Base-by-base conservation (phyloP, 345 rosid species). In the Lepidium aucheri region DNA sequence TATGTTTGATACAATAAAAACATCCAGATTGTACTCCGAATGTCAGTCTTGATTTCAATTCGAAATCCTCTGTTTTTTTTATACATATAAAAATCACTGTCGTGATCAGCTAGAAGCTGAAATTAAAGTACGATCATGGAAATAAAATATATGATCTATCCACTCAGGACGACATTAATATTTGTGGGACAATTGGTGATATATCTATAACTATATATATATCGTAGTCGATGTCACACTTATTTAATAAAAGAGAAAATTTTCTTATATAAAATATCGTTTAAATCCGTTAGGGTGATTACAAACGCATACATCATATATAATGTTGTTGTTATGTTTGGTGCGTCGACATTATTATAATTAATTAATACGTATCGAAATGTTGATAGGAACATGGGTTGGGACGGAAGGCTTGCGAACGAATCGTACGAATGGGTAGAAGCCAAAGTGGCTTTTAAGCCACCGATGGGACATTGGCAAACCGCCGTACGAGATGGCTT, bases 401-500 rank as follows among this genome's bases (percentile, higher is more conserved):
- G 93, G 93, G 80, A 74, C 10, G 83, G 67, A 58, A 34, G 43
- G 26, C 55, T 82, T 32, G 93, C 71, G 45, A 79, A 83, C 22
- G 75, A 76, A 39, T 83, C 89, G 15, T 85, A 89, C 58, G 22
- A 33, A 12, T 86, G 96, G 93, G 90, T 81, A 24, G 96, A 86
- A 77, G 73, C 70, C 12, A 65, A 74, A 60, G 85, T 86, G 41
- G 91, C 83, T 3, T 85, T 83, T 53, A 65, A 76, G 72, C 77
- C 77, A 54, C 71, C 69, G 11, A 51, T 85, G 77, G 39, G 70
- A 58, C 71, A 44, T 51, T 89, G 96, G 96, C 91, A 89, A 72
- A 68, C 90, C 7, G 91, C 93, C 1, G 93, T 89, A 62, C 76
- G 82, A 60, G 82, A 86, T 56, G 96, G 91, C 41, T 67, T 89